These are phyloP conservation scores for Cenchrus fungigraminus DNA, from an alignment of 176 grass and related monocot species.

Conservation along the genomic window DNA sequence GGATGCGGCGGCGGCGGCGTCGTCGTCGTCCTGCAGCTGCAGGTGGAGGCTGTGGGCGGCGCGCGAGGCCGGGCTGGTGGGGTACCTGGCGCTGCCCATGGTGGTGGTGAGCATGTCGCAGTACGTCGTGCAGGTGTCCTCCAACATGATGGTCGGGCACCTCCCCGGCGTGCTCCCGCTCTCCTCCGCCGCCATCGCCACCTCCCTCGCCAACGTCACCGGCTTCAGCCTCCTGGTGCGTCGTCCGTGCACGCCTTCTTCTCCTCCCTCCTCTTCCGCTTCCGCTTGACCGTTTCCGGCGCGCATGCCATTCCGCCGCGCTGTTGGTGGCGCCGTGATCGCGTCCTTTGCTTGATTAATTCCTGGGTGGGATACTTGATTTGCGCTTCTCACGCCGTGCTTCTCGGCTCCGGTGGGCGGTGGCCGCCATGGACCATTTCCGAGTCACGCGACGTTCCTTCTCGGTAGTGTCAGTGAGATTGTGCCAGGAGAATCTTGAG, in stretches of 20 bases:
- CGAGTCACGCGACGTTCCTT: not conserved
- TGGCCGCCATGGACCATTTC: not conserved
- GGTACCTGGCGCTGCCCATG: slow-evolving; percentile 66
- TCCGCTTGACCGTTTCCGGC: not conserved
- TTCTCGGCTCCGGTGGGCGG: not conserved
- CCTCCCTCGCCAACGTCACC: slow-evolving; percentile 79
- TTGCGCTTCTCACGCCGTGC: too few relatives aligned
- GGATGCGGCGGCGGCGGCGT: not conserved
- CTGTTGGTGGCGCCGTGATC: not conserved
- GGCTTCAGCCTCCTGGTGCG: slow-evolving; percentile 89
- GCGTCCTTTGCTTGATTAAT: too few relatives aligned
- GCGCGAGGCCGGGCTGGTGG: slow-evolving; percentile 39
- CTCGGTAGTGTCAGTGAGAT: not conserved
- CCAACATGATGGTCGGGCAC: slow-evolving; percentile 97
- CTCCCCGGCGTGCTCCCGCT: slow-evolving; percentile 79
- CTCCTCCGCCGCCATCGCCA: slow-evolving; percentile 79
- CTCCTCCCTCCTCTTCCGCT: too few relatives aligned
- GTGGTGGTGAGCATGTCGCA: slow-evolving; percentile 55
- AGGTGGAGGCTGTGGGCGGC: slow-evolving; percentile 27
- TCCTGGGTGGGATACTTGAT: too few relatives aligned
- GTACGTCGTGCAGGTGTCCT: slow-evolving; percentile 70
- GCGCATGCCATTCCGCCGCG: not conserved
- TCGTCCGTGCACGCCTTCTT: slow-evolving; percentile 37
- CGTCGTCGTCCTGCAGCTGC: not conserved
- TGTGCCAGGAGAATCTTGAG: not conserved